phyloP scores from a whole-genome alignment of 164 flowering plant genomes.

The Houttuynia cordata region DNA sequence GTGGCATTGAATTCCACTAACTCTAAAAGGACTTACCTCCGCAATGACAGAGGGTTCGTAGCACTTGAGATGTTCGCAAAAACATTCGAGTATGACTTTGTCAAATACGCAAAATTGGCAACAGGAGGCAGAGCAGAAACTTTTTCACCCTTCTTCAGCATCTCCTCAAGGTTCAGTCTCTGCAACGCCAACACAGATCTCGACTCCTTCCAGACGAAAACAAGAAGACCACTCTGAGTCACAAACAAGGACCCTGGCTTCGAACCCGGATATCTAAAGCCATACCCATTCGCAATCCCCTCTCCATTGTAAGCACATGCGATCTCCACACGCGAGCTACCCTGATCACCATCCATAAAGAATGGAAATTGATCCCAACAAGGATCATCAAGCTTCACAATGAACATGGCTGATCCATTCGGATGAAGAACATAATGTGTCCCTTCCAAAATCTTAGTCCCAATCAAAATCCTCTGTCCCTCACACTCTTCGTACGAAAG shows the following conservation, averaged over 20 bases:
- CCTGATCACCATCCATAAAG: constrained; percentile 42
- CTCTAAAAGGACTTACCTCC: constrained; percentile 25
- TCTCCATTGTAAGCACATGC: constrained; percentile 60
- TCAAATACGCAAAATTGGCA: constrained; percentile 75
- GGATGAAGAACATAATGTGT: constrained; percentile 93
- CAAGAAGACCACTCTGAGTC: constrained; percentile 57
- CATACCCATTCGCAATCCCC: constrained; percentile 93
- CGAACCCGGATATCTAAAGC: constrained; percentile 92
- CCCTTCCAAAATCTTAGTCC: constrained; percentile 92
- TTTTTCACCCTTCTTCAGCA: constrained; percentile 69
- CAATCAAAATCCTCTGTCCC: constrained; percentile 51
- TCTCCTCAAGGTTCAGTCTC: constrained; percentile 61
- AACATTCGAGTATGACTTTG: constrained; percentile 83
- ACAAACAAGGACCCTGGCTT: constrained; percentile 87
- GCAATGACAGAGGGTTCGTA: constrained; percentile 29
- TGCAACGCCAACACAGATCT: constrained; percentile 69
- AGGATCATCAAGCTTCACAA: constrained; percentile 57
- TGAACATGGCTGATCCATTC: constrained; percentile 95
- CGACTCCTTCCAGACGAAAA: constrained; percentile 82
- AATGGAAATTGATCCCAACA: constrained; percentile 69
- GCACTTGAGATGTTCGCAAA: constrained; percentile 51
- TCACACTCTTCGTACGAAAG: constrained; percentile 75
- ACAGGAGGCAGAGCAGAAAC: constrained; percentile 72
- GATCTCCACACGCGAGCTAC: constrained; percentile 23
- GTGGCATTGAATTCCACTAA: not conserved